phyloP scores from a whole-genome alignment of 768 basidiomycete species.

The Dentipellis fragilis region DNA sequence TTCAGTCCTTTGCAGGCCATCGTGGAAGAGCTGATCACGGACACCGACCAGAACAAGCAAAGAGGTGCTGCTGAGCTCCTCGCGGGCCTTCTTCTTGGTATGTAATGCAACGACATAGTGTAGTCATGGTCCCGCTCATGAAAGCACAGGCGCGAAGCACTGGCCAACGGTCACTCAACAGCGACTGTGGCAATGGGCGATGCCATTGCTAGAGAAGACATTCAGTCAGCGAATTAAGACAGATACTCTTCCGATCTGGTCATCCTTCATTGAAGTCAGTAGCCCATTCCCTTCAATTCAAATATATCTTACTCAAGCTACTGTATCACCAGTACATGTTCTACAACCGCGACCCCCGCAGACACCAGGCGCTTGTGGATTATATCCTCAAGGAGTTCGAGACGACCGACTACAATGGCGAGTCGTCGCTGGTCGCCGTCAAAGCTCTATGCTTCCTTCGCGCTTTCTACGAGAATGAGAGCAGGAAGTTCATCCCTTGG shows the following conservation, averaged over 20 bases:
- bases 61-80: slow-evolving; percentile 80
- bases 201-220: slow-evolving; percentile 52
- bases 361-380: slow-evolving; percentile 71
- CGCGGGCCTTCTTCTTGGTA: slow-evolving; percentile 61
- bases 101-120: neutral
- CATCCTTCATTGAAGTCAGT: slow-evolving; percentile 65
- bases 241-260: slow-evolving; percentile 72
- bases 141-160: slow-evolving; percentile 62
- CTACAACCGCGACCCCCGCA: slow-evolving; percentile 71
- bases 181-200: slow-evolving; percentile 73
- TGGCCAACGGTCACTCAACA: slow-evolving; percentile 71
- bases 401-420: slow-evolving; percentile 65
- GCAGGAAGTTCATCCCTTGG: slow-evolving; percentile 79
- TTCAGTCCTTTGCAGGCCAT: slow-evolving; percentile 52
- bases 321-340: slow-evolving; percentile 50
- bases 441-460: slow-evolving; percentile 62
- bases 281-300: neutral
- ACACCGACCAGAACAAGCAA: slow-evolving; percentile 80
- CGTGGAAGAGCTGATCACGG: slow-evolving; percentile 50
- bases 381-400: slow-evolving; percentile 56
- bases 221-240: slow-evolving; percentile 67
- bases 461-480: slow-evolving; percentile 62
- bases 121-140: slow-evolving; percentile 2
- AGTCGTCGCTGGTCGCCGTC: slow-evolving; percentile 73
- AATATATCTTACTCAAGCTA: neutral